Conservation (phyloP, 306 rosid genomes). For the Vigna unguiculata region DNA sequence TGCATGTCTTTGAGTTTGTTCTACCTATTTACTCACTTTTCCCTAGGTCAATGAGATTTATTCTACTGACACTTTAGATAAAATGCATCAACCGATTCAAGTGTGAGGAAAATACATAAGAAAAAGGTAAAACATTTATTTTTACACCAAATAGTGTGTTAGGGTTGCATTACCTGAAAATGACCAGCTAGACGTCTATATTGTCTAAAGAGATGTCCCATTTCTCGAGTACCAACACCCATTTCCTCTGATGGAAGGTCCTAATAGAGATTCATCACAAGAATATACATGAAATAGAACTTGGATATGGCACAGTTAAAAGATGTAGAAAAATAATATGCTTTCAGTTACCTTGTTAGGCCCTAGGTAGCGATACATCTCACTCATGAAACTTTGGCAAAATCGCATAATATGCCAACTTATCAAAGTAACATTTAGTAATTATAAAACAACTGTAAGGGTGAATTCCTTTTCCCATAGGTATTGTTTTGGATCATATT, state of each 20-base stretch:
- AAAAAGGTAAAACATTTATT: not conserved
- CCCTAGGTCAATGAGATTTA: constrained; percentile 27
- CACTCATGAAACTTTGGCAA: constrained; percentile 99
- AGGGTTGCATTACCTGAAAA: constrained; percentile 73
- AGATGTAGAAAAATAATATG: constrained; percentile 26
- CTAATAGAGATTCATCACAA: constrained; percentile 58
- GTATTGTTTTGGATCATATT: constrained; percentile 96
- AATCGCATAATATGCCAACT: constrained; percentile 89
- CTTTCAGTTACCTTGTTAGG: constrained; percentile 89
- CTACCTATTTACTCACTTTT: not conserved
- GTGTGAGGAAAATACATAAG: constrained; percentile 4
- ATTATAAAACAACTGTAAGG: constrained; percentile 31
- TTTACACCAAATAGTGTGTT: constrained; percentile 28
- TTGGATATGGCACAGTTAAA: constrained; percentile 13
- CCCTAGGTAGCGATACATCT: constrained; percentile 92
- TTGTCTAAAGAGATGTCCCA: constrained; percentile 99
- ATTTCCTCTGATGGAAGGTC: constrained; percentile 99
- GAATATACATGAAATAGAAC: constrained; percentile 27
- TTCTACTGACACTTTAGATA: constrained; percentile 4
- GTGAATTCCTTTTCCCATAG: constrained; percentile 83
- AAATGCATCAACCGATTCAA: constrained; percentile 14
- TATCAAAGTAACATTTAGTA: constrained; percentile 53
- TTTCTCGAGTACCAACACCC: constrained; percentile 99
- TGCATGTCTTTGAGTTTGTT: constrained; percentile 21
- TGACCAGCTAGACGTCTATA: constrained; percentile 95